Evolutionary conservation across 352 stramenopile genomes (phyloP).

Genomic region (Globisporangium nodosum): DNA sequence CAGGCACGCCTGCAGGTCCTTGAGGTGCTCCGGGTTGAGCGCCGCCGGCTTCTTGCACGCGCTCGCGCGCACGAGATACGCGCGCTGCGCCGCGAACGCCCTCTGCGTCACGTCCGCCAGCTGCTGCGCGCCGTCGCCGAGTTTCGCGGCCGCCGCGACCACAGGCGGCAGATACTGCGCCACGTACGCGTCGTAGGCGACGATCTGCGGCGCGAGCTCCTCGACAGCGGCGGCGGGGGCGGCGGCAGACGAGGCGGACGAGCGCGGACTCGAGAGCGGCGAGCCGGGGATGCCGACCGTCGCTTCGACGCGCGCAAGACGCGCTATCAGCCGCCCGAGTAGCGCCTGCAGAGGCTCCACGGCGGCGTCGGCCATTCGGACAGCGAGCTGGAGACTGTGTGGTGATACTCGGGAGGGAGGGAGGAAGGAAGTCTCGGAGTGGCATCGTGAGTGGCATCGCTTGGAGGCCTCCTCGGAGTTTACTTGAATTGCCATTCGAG

Average conservation of each 20-base stretch:
- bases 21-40: constrained; percentile 63
- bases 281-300: constrained; percentile 51
- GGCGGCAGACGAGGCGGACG: not conserved
- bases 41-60: constrained; percentile 90
- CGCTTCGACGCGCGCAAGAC: constrained; percentile 75
- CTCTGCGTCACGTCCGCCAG: constrained; percentile 84
- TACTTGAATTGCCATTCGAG: too few relatives aligned
- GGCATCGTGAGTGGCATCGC: too few relatives aligned
- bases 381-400: too few relatives aligned
- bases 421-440: too few relatives aligned
- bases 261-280: constrained; percentile 11
- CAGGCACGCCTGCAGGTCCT: constrained; percentile 66
- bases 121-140: constrained; percentile 78
- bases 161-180: constrained; percentile 80
- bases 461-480: too few relatives aligned
- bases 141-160: constrained; percentile 56
- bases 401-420: too few relatives aligned
- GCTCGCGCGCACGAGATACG: constrained; percentile 90
- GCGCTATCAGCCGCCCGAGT: constrained; percentile 72
- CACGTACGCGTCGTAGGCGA: constrained; percentile 91
- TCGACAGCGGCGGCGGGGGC: constrained; percentile 11
- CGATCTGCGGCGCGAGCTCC: constrained; percentile 64
- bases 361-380: constrained; percentile 31
- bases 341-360: constrained; percentile 80
- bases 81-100: constrained; percentile 86